These are phyloP conservation scores for Steccherinum ochraceum DNA, from an alignment of 768 basidiomycete species.

Conservation along the genomic window DNA sequence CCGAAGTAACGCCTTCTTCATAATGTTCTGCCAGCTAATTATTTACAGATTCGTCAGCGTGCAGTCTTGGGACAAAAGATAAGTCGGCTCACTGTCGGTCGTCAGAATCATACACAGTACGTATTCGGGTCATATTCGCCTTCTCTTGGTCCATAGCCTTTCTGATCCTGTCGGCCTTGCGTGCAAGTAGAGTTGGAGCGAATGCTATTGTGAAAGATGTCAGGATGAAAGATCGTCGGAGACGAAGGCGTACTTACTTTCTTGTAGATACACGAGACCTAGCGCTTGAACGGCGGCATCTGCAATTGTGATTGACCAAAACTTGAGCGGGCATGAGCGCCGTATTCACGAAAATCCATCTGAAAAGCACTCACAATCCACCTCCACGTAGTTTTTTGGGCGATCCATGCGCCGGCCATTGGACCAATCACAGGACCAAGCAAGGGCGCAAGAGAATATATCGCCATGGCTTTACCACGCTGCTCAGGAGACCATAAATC, in stretches of 20 bases:
- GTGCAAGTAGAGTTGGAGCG: slow-evolving; percentile 28
- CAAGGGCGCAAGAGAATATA: slow-evolving; percentile 55
- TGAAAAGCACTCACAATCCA: slow-evolving; percentile 44
- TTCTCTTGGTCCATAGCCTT: slow-evolving; percentile 34
- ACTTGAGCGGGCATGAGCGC: too few relatives aligned
- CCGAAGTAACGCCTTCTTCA: slow-evolving; percentile 47
- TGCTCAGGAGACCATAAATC: slow-evolving; percentile 54
- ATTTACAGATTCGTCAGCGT: neutral
- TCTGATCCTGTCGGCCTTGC: too few relatives aligned
- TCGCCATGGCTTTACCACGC: slow-evolving; percentile 51
- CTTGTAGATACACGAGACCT: slow-evolving; percentile 49
- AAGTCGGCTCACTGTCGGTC: neutral
- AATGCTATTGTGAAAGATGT: slow-evolving; percentile 11
- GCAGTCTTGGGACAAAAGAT: neutral
- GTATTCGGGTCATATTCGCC: slow-evolving; percentile 20
- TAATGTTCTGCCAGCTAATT: slow-evolving; percentile 44
- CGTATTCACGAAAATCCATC: too few relatives aligned
- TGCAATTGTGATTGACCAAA: slow-evolving; percentile 58
- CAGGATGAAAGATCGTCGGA: neutral
- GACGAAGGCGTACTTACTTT: slow-evolving; percentile 39
- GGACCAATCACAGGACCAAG: slow-evolving; percentile 61
- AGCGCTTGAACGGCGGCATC: slow-evolving; percentile 44
- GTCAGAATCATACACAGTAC: slow-evolving; percentile 29
- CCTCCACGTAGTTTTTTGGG: slow-evolving; percentile 55
- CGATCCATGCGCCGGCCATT: slow-evolving; percentile 54